A percentile compares a stretch with the other conserved stretches of the same genome.
phyloP scores from a whole-genome alignment of 257 asterid genomes.

The Scutellaria galericulata region DNA sequence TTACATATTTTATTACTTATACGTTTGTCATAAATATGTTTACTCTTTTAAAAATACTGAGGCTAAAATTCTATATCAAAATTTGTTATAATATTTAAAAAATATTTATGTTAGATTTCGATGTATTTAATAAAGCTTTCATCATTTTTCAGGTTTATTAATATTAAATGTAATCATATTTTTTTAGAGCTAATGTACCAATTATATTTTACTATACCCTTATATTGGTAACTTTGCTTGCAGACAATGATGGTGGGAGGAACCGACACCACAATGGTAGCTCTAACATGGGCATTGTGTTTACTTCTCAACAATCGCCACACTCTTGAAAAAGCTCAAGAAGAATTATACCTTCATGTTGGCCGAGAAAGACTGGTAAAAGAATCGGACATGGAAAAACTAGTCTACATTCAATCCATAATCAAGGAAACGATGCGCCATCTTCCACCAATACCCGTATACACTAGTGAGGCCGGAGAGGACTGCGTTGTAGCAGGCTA shows the following conservation, averaged over 20 bases:
- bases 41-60: no score
- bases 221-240: background rate
- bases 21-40: no score
- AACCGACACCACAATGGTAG: conserved; percentile 41
- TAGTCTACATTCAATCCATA: conserved; percentile 54
- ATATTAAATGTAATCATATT: no score
- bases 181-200: no score
- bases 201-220: no score
- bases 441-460: conserved; percentile 41
- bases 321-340: conserved; percentile 40
- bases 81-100: no score
- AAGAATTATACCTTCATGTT: conserved; percentile 46
- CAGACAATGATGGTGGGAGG: conserved; percentile 48
- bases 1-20: no score
- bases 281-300: conserved; percentile 50
- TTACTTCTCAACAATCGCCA: conserved; percentile 42
- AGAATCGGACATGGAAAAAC: conserved; percentile 47
- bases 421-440: conserved; percentile 57
- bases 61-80: no score
- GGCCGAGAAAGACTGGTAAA: conserved; percentile 44
- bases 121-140: no score
- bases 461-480: conserved; percentile 30
- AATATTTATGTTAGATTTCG: background rate
- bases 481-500: conserved; percentile 54
- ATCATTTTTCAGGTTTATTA: no score